Evolutionary conservation across 768 basidiomycete genomes (phyloP).

Genomic region (Mycena haematopus): DNA sequence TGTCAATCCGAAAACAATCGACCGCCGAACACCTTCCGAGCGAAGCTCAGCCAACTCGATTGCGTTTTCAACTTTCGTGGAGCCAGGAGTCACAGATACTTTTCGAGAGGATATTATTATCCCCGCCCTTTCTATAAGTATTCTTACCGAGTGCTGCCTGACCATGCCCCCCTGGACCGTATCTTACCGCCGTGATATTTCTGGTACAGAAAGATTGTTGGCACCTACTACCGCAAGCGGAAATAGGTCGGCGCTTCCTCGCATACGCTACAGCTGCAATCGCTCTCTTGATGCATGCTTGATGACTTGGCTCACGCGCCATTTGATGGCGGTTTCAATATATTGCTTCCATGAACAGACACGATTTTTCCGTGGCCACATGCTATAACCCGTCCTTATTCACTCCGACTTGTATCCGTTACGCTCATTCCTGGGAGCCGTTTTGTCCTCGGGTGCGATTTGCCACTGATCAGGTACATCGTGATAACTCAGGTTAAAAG

Average conservation of each 20-base stretch:
- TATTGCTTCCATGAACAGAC: constrained; percentile 16
- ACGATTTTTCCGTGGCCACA: constrained; percentile 28
- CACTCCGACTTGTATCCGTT: constrained; percentile 39
- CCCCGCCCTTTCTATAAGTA: too few species aligned
- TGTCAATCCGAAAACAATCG: too few species aligned
- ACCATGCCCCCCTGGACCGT: too few species aligned
- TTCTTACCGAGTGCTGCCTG: too few species aligned
- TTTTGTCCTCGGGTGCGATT: background rate
- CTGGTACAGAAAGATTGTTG: too few species aligned
- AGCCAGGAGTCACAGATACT: too few species aligned
- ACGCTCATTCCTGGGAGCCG: constrained; percentile 7
- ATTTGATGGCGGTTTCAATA: constrained; percentile 9
- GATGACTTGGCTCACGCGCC: constrained; percentile 14
- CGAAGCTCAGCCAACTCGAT: too few species aligned
- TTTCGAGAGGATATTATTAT: too few species aligned
- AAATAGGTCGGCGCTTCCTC: constrained; percentile 28
- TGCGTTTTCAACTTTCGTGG: too few species aligned
- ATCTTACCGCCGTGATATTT: too few species aligned
- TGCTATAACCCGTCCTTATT: constrained; percentile 9
- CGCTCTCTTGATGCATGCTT: constrained; percentile 12
- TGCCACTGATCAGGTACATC: constrained; percentile 4
- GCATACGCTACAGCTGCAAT: constrained; percentile 8
- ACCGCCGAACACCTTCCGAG: too few species aligned
- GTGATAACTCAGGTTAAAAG: constrained; percentile 13
- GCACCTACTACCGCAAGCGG: constrained; percentile 5